Conservation (phyloP, 495 filamentous ascomycete genomes). For the Hypoxylon perforatum region DNA sequence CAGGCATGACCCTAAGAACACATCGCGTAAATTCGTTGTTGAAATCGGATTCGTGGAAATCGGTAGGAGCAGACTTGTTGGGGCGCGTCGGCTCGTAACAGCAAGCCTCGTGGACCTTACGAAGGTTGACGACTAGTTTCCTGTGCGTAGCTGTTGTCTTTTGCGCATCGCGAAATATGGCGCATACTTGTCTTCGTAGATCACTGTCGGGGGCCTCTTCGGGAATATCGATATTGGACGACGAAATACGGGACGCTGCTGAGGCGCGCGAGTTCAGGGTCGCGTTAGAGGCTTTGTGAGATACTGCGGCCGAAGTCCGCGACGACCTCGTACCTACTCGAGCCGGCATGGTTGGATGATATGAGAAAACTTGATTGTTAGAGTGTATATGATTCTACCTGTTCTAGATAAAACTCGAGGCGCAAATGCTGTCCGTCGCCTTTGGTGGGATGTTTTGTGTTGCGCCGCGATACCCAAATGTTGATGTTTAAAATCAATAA, state of each 20-base stretch:
- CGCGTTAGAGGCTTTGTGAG: slow-evolving; percentile 68
- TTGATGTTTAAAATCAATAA: slow-evolving; percentile 27
- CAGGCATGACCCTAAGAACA: slow-evolving; percentile 79
- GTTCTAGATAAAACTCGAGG: slow-evolving; percentile 10
- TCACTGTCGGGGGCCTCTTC: slow-evolving; percentile 76
- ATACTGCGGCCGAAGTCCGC: slow-evolving; percentile 63
- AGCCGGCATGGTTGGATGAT: slow-evolving; percentile 65
- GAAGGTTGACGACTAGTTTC: slow-evolving; percentile 84
- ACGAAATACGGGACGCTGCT: slow-evolving; percentile 70
- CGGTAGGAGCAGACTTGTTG: slow-evolving; percentile 61
- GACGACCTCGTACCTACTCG: slow-evolving; percentile 64
- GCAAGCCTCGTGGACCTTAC: slow-evolving; percentile 89
- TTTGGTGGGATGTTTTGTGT: slow-evolving; percentile 11
- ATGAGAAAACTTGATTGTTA: slow-evolving; percentile 9
- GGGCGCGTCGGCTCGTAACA: slow-evolving; percentile 76
- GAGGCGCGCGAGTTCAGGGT: slow-evolving; percentile 62
- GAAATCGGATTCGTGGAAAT: slow-evolving; percentile 85
- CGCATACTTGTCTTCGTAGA: slow-evolving; percentile 79
- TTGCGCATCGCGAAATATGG: slow-evolving; percentile 88
- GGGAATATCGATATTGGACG: slow-evolving; percentile 73
- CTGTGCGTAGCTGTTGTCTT: slow-evolving; percentile 86
- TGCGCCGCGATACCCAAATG: slow-evolving; percentile 10
- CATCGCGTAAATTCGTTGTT: slow-evolving; percentile 85
- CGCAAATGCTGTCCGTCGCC: neutral
- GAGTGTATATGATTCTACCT: slow-evolving; percentile 4